Base-by-base conservation (phyloP, 176 grass and related monocot species). In the Olyra latifolia region DNA sequence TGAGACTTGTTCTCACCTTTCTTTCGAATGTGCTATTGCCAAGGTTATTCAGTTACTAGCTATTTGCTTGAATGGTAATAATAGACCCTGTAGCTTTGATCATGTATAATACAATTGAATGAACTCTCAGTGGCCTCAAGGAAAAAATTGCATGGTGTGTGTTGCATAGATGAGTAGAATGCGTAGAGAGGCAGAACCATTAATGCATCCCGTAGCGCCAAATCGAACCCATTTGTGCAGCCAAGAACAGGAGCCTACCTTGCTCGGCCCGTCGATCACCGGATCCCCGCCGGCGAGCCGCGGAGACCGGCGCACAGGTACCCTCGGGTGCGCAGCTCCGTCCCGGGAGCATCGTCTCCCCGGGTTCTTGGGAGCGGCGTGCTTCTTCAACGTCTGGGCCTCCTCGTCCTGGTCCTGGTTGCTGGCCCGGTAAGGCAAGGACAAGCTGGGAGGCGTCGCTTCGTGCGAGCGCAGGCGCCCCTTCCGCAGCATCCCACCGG, bases 391-490 rank as follows among this genome's bases (percentile, higher is more conserved):
- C 53, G 42, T 50, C 47, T 39, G 28, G 67, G 62, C 65, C 7
- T 65, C 66, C 65, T 76, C n/a, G 53, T 20, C 39, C 28, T 66
- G 22, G 57, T 65, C 22, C 5, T 10, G 16, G 49, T 73, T 79
- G 67, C 63, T 79, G 47, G 74, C 9, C 4, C 49, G 11, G 8
- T 66, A 73, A 30, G 40, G 58, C 16, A n/a, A 3, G n/a, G 59
- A 66, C 4, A 28, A 46, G 29, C 7, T 72, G 69, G 45, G 74
- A 28, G 74, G 66, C 19, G 11, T 48, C 28, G 10, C 29, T 5
- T 65, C 66, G 35, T 41, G 32, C 53, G 58, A 78, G 11, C 86
- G 86, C 58, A 88, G n/a, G n/a, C n/a, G n/a, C n/a, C n/a, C n/a
- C n/a, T n/a, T n/a, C n/a, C n/a, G n/a, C n/a, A n/a, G n/a, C n/a